These are phyloP conservation scores for Astrocystis sublimbata DNA, from an alignment of 495 filamentous ascomycete species.

Conservation along the genomic window DNA sequence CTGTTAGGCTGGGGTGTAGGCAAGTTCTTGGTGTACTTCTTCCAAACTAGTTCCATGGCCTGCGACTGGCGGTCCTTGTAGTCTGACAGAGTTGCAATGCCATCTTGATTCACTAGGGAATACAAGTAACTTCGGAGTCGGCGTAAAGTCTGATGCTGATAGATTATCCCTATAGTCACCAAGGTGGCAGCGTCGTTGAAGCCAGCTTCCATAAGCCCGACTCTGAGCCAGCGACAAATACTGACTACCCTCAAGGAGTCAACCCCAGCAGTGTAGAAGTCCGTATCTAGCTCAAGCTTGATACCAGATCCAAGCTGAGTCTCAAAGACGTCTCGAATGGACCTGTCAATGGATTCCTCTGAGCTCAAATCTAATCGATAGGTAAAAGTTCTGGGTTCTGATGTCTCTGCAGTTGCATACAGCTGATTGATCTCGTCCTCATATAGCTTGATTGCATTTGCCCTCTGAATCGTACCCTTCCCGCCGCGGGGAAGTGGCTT, in stretches of 20 bases:
- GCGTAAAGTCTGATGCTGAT: too few species aligned
- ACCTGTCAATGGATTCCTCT: background rate
- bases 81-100: too few species aligned
- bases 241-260: background rate
- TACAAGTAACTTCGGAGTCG: too few species aligned
- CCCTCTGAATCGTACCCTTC: conserved; percentile 55
- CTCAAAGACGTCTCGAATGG: background rate
- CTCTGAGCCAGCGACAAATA: background rate
- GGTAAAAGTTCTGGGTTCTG: too few species aligned
- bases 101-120: too few species aligned
- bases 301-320: too few species aligned
- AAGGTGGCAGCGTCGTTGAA: too few species aligned
- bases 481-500: conserved; percentile 51
- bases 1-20: background rate
- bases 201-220: too few species aligned
- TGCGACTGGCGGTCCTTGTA: background rate
- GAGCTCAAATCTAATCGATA: too few species aligned
- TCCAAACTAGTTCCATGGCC: background rate
- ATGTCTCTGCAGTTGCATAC: conserved; percentile 28
- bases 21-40: background rate
- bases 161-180: too few species aligned
- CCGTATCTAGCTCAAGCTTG: background rate
- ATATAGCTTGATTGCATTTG: conserved; percentile 45
- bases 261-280: background rate
- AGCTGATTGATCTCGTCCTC: conserved; percentile 49